Evolutionary conservation across 2,329 filamentous ascomycete species (phyloP).

Genomic region (Cordyceps fumosorosea): DNA sequence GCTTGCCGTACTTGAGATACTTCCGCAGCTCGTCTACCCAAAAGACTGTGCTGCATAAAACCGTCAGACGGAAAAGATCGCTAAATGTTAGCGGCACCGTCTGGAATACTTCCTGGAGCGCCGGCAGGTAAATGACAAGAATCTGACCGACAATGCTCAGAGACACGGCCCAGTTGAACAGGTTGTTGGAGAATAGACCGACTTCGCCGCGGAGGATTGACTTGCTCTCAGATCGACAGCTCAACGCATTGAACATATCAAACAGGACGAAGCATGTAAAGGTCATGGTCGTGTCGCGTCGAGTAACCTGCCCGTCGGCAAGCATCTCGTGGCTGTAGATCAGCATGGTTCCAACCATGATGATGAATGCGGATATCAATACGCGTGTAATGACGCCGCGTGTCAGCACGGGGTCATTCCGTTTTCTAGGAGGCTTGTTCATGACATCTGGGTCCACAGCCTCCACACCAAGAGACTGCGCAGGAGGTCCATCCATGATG

Average conservation of each 20-base stretch:
- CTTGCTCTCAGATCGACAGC: conserved; percentile 86
- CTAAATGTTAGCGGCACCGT: conserved; percentile 73
- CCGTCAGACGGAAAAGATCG: conserved; percentile 67
- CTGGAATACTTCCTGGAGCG: conserved; percentile 90
- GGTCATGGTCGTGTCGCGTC: conserved; percentile 97
- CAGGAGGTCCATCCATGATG: conserved; percentile 97
- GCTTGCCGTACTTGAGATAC: conserved; percentile 58
- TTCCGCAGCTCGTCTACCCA: conserved; percentile 92
- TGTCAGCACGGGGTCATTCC: conserved; percentile 88
- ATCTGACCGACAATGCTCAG: conserved; percentile 80
- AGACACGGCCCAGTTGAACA: conserved; percentile 94
- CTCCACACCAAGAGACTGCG: conserved; percentile 94
- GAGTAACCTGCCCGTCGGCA: conserved; percentile 72
- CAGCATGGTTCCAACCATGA: conserved; percentile 86
- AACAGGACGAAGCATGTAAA: conserved; percentile 99
- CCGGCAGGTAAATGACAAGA: conserved; percentile 90
- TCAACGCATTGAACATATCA: conserved; percentile 98
- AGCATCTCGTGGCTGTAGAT: conserved; percentile 92
- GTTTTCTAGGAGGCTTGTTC: conserved; percentile 75
- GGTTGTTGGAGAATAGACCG: conserved; percentile 73
- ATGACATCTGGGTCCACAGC: conserved; percentile 92
- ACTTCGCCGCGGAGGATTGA: conserved; percentile 83
- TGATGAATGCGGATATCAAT: conserved; percentile 76
- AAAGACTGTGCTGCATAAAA: conserved; percentile 83
- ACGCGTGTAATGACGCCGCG: conserved; percentile 75